Conservation (phyloP, 2,329 filamentous ascomycete genomes). For the Scedosporium apiospermum region DNA sequence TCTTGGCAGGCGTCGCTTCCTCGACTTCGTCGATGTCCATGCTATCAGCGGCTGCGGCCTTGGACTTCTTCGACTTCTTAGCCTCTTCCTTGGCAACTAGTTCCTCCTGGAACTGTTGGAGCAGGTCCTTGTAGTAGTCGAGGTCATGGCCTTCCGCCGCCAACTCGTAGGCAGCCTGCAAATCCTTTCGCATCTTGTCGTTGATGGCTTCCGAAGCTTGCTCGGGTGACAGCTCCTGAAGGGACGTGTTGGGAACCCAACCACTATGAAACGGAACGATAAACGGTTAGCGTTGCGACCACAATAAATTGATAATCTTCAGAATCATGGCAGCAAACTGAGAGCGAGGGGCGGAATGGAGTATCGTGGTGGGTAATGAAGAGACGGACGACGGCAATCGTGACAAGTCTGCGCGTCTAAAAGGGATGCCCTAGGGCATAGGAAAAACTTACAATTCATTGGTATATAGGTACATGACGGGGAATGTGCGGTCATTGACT, state of each 20-base stretch:
- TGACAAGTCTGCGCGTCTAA: neutral
- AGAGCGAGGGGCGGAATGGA: too few relatives aligned
- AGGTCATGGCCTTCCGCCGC: slow-evolving; percentile 71
- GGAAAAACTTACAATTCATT: slow-evolving; percentile 87
- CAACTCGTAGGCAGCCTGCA: slow-evolving; percentile 70
- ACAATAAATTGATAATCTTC: neutral
- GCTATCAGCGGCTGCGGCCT: slow-evolving; percentile 28
- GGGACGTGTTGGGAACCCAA: slow-evolving; percentile 80
- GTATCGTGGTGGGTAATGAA: neutral
- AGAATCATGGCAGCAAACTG: too few relatives aligned
- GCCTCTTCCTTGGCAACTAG: slow-evolving; percentile 45
- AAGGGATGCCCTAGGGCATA: neutral
- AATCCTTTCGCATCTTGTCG: slow-evolving; percentile 70
- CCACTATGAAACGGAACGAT: slow-evolving; percentile 45
- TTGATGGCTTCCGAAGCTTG: slow-evolving; percentile 59
- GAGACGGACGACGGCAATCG: neutral
- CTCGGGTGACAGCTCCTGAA: slow-evolving; percentile 67
- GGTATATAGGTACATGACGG: slow-evolving; percentile 88
- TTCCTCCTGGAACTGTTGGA: slow-evolving; percentile 61
- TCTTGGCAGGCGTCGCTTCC: slow-evolving; percentile 22
- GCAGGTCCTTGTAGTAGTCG: slow-evolving; percentile 72
- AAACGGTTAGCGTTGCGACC: slow-evolving; percentile 2
- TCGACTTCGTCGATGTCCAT: slow-evolving; percentile 7
- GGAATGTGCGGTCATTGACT: slow-evolving; percentile 74
- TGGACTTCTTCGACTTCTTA: slow-evolving; percentile 36